Evolutionary conservation across 2,329 filamentous ascomycete genomes (phyloP).

Genomic region (Arachnomyces sp.): DNA sequence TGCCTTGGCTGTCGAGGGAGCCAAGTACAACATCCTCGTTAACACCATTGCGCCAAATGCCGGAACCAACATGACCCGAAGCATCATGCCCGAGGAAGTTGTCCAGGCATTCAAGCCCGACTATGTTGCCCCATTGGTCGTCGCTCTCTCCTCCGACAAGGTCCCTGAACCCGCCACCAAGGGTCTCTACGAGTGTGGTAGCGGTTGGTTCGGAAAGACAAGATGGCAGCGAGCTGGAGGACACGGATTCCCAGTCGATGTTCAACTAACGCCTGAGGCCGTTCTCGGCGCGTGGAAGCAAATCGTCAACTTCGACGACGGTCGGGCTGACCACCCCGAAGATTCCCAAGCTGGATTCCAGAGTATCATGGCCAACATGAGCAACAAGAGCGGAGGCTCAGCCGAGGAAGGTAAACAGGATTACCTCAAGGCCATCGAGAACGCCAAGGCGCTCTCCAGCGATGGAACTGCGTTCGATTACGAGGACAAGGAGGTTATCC

Average conservation of each 20-base stretch:
- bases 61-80: conserved; percentile 88
- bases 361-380: conserved; percentile 77
- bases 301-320: conserved; percentile 81
- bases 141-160: conserved; percentile 79
- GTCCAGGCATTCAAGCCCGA: conserved; percentile 99
- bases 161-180: conserved; percentile 77
- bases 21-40: conserved; percentile 95
- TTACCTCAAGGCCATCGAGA: conserved; percentile 66
- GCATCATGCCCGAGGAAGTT: conserved; percentile 92
- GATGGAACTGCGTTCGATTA: conserved; percentile 73
- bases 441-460: conserved; percentile 63
- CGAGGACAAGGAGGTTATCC: conserved; percentile 77
- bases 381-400: conserved; percentile 57
- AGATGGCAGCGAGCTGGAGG: conserved; percentile 92
- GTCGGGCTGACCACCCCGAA: conserved; percentile 77
- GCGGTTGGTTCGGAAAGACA: conserved; percentile 84
- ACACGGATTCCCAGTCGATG: conserved; percentile 83
- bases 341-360: conserved; percentile 68
- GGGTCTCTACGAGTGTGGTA: conserved; percentile 87
- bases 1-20: conserved; percentile 83
- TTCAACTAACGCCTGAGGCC: conserved; percentile 74
- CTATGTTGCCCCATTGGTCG: conserved; percentile 89
- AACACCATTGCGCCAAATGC: conserved; percentile 98
- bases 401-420: conserved; percentile 54
- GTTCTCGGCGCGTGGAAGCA: conserved; percentile 67